Percentiles rank a stretch among this genome's conserved stretches.
Evolutionary conservation across 2,329 filamentous ascomycete species (phyloP).

Genomic region (Epichloe sp.): DNA sequence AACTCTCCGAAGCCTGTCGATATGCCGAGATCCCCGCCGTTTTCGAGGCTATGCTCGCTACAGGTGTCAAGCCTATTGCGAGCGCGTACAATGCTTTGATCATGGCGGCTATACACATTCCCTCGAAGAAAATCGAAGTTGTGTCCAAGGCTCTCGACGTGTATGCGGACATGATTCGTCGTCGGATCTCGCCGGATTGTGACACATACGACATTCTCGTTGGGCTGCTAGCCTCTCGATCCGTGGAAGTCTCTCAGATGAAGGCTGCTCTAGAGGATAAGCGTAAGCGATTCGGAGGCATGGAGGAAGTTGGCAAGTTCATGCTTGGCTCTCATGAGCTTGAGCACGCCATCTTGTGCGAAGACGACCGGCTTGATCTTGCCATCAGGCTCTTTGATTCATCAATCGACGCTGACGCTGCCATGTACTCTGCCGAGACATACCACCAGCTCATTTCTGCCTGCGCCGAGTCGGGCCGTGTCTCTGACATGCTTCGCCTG

Average conservation of each 20-base stretch:
- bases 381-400: constrained; percentile 77
- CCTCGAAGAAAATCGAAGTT: constrained; percentile 65
- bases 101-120: constrained; percentile 70
- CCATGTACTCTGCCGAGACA: constrained; percentile 63
- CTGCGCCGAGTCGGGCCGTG: constrained; percentile 67
- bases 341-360: constrained; percentile 71
- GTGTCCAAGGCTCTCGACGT: constrained; percentile 88
- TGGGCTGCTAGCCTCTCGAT: constrained; percentile 65
- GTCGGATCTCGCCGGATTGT: constrained; percentile 67
- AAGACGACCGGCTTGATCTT: constrained; percentile 76
- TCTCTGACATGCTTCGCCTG: constrained; percentile 80
- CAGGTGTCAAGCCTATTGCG: constrained; percentile 67
- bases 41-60: constrained; percentile 80
- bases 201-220: constrained; percentile 84
- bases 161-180: constrained; percentile 89
- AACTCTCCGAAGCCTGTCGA: constrained; percentile 56
- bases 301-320: constrained; percentile 73
- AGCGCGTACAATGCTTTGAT: constrained; percentile 88
- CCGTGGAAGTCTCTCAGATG: constrained; percentile 61
- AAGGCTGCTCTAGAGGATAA: constrained; percentile 69
- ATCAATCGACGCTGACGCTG: constrained; percentile 50
- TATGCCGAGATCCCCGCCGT: constrained; percentile 82
- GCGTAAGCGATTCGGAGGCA: constrained; percentile 69
- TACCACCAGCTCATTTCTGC: constrained; percentile 79
- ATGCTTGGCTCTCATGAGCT: constrained; percentile 81